These are phyloP conservation scores for Aureobasidium melanogenum DNA, from an alignment of 2,329 filamentous ascomycete species.

Conservation along the genomic window DNA sequence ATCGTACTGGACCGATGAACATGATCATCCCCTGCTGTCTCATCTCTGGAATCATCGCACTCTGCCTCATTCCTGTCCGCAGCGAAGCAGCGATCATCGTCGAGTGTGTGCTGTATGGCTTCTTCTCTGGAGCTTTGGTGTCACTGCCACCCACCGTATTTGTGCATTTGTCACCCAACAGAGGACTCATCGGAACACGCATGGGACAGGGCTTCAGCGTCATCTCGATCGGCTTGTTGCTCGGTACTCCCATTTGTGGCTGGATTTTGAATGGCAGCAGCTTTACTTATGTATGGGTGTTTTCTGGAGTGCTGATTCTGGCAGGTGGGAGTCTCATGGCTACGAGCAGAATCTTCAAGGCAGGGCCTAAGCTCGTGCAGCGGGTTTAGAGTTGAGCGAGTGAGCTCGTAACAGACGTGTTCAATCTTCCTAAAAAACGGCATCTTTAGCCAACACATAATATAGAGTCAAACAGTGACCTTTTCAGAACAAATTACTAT, in stretches of 20 bases:
- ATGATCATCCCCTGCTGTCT: constrained; percentile 36
- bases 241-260: constrained; percentile 50
- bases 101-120: constrained; percentile 38
- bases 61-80: constrained; percentile 32
- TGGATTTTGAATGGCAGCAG: constrained; percentile 41
- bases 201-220: constrained; percentile 48
- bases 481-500: neutral
- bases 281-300: constrained; percentile 36
- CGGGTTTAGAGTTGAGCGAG: constrained; percentile 15
- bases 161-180: constrained; percentile 32
- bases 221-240: constrained; percentile 42
- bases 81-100: constrained; percentile 31
- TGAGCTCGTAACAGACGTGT: neutral
- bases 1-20: constrained; percentile 39
- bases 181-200: constrained; percentile 39
- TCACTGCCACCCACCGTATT: constrained; percentile 38
- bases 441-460: neutral
- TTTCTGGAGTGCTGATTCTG: constrained; percentile 29
- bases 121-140: constrained; percentile 41
- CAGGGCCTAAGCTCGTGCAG: constrained; percentile 18
- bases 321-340: constrained; percentile 19
- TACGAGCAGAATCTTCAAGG: constrained; percentile 21
- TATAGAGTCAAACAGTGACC: neutral
- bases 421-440: neutral
- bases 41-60: constrained; percentile 31